Conservation (phyloP, 2,329 filamentous ascomycete species). For the Whalleya microplaca region DNA sequence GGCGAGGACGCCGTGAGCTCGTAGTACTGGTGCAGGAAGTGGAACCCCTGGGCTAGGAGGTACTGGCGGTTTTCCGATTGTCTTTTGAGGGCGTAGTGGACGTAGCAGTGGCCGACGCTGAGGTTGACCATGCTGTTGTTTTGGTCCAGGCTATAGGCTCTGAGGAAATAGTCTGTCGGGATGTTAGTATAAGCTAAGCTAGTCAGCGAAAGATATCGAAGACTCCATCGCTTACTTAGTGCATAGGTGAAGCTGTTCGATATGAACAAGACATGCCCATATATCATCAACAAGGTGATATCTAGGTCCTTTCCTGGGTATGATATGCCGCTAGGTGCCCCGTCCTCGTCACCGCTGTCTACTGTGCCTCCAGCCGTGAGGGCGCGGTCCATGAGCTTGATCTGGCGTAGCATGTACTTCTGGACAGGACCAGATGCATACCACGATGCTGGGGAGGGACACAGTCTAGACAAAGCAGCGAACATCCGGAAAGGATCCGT, state of each 20-base stretch:
- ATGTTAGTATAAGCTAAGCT: background rate
- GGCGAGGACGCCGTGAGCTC: slow-evolving; percentile 52
- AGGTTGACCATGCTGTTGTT: slow-evolving; percentile 79
- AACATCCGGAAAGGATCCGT: slow-evolving; percentile 86
- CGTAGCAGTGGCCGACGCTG: slow-evolving; percentile 79
- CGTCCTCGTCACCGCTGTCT: slow-evolving; percentile 42
- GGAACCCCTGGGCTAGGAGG: slow-evolving; percentile 80
- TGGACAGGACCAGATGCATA: slow-evolving; percentile 83
- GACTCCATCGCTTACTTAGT: slow-evolving; percentile 57
- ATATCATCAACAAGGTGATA: slow-evolving; percentile 80
- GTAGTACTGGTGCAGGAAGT: slow-evolving; percentile 79
- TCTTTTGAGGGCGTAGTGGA: slow-evolving; percentile 87
- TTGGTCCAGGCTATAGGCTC: slow-evolving; percentile 74
- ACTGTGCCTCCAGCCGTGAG: slow-evolving; percentile 57
- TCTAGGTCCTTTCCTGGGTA: slow-evolving; percentile 63
- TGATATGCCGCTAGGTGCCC: slow-evolving; percentile 37
- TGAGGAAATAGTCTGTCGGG: slow-evolving; percentile 76
- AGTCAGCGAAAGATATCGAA: background rate
- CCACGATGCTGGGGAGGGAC: slow-evolving; percentile 71
- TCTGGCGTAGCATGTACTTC: slow-evolving; percentile 89
- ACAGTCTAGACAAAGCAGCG: slow-evolving; percentile 74
- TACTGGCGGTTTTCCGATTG: slow-evolving; percentile 90
- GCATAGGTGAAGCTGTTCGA: slow-evolving; percentile 84
- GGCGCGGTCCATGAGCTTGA: slow-evolving; percentile 82
- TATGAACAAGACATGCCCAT: slow-evolving; percentile 86